Conservation (phyloP, 192 early-diverging fungal species). For the Linnemannia schmuckeri region DNA sequence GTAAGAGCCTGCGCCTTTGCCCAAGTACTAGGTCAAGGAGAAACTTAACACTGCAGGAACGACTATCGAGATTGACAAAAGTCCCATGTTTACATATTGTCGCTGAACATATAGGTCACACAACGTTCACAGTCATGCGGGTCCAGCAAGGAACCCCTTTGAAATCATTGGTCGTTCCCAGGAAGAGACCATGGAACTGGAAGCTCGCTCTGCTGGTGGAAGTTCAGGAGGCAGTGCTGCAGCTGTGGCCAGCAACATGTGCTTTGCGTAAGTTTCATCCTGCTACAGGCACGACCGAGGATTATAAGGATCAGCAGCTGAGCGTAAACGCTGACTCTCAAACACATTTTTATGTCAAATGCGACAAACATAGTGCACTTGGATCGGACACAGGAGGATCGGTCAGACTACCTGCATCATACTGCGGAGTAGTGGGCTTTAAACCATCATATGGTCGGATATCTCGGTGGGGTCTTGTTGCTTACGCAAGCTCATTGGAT, state of each 20-base stretch:
- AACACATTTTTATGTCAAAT: neutral
- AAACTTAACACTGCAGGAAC: neutral
- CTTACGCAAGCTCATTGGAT: slow-evolving; percentile 91
- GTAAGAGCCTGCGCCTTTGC: slow-evolving; percentile 54
- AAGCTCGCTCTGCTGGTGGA: slow-evolving; percentile 79
- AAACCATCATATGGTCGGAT: slow-evolving; percentile 93
- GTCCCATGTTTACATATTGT: neutral
- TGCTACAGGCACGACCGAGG: neutral
- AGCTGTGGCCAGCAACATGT: slow-evolving; percentile 87
- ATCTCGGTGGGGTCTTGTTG: slow-evolving; percentile 86
- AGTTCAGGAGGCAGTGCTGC: slow-evolving; percentile 95
- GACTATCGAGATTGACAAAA: neutral
- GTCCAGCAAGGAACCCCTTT: slow-evolving; percentile 48
- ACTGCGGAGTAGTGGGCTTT: slow-evolving; percentile 93
- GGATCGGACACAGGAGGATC: slow-evolving; percentile 97
- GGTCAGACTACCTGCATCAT: slow-evolving; percentile 92
- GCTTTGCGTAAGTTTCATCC: slow-evolving; percentile 70
- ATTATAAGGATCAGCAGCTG: too few relatives aligned
- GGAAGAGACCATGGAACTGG: slow-evolving; percentile 13
- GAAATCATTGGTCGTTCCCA: slow-evolving; percentile 4
- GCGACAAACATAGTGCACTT: slow-evolving; percentile 68
- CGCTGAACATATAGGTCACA: slow-evolving; percentile 27
- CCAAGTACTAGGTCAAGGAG: slow-evolving; percentile 58
- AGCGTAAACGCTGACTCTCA: neutral
- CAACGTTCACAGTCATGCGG: slow-evolving; percentile 28